A percentile compares a stretch with the other conserved stretches of the same genome.
Evolutionary conservation across 306 rosid species (phyloP).

Genomic region (Aeschynomene evenia): DNA sequence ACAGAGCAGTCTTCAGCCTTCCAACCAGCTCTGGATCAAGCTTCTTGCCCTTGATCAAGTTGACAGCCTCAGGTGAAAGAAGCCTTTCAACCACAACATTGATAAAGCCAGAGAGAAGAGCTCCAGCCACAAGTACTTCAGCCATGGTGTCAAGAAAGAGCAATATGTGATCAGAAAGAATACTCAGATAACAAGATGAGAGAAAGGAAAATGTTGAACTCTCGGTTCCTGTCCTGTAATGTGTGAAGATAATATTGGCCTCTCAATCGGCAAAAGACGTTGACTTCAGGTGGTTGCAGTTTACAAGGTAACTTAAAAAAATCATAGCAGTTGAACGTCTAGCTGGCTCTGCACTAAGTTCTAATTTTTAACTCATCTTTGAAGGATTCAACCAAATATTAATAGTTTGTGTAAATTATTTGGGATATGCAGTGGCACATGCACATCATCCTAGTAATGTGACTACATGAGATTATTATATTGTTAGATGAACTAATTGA

Average conservation of each 20-base stretch:
- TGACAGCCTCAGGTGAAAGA: neutral
- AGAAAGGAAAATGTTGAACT: no score
- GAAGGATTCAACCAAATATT: no score
- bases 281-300: neutral
- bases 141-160: neutral
- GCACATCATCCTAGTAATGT: no score
- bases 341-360: neutral
- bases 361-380: no score
- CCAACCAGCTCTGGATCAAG: neutral
- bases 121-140: neutral
- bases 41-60: neutral
- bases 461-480: no score
- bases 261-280: no score
- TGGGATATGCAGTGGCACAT: no score
- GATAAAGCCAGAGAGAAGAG: neutral
- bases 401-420: no score
- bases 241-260: no score
- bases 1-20: neutral
- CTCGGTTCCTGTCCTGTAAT: no score
- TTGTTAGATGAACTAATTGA: no score
- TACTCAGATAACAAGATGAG: neutral
- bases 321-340: neutral
- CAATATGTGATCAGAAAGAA: neutral
- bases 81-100: neutral
- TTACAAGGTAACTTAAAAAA: neutral